A percentile compares a stretch with the other conserved stretches of the same genome.
These are phyloP conservation scores for Hypocreales sp. DNA, from an alignment of 2,329 filamentous ascomycete genomes.

Conservation along the genomic window DNA sequence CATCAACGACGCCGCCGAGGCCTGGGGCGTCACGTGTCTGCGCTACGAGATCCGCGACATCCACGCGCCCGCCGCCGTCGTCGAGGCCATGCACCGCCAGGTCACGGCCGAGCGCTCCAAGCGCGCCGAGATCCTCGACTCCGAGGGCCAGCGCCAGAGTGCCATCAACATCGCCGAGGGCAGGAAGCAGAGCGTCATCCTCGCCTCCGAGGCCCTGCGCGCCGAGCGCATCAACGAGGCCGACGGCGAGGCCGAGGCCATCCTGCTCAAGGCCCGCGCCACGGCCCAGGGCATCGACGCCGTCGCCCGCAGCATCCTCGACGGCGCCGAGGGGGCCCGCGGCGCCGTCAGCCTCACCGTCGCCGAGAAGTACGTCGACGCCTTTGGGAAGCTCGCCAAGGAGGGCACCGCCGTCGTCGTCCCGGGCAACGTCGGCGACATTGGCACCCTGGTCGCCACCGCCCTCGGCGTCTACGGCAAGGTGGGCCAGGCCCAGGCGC, in stretches of 20 bases:
- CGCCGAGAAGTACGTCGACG: slow-evolving; percentile 95
- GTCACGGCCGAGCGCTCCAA: slow-evolving; percentile 96
- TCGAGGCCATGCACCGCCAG: slow-evolving; percentile 95
- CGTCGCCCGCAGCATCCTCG: slow-evolving; percentile 59
- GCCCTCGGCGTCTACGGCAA: slow-evolving; percentile 93
- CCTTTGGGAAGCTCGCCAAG: slow-evolving; percentile 81
- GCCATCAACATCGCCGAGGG: slow-evolving; percentile 99
- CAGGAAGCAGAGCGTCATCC: slow-evolving; percentile 89
- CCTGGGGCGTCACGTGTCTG: slow-evolving; percentile 91
- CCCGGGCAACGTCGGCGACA: slow-evolving; percentile 91
- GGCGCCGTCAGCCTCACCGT: slow-evolving; percentile 75
- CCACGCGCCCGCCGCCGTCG: slow-evolving; percentile 83
- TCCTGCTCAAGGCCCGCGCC: slow-evolving; percentile 68
- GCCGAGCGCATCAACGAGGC: slow-evolving; percentile 90
- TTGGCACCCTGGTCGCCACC: slow-evolving; percentile 91
- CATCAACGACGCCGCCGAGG: slow-evolving; percentile 94
- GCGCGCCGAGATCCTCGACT: slow-evolving; percentile 93
- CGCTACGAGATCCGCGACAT: slow-evolving; percentile 98
- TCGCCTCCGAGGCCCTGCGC: slow-evolving; percentile 82
- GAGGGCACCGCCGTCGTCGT: slow-evolving; percentile 93
- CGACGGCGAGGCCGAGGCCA: slow-evolving; percentile 86
- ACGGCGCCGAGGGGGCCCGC: slow-evolving; percentile 62
- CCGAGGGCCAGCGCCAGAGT: slow-evolving; percentile 89
- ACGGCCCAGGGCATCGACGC: slow-evolving; percentile 81
- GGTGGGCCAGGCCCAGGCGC: slow-evolving; percentile 67